Percentiles rank a stretch among this genome's conserved stretches.
These are phyloP conservation scores for Pinus taeda DNA, from an alignment of 75 land plant genomes.

Conservation along the genomic window DNA sequence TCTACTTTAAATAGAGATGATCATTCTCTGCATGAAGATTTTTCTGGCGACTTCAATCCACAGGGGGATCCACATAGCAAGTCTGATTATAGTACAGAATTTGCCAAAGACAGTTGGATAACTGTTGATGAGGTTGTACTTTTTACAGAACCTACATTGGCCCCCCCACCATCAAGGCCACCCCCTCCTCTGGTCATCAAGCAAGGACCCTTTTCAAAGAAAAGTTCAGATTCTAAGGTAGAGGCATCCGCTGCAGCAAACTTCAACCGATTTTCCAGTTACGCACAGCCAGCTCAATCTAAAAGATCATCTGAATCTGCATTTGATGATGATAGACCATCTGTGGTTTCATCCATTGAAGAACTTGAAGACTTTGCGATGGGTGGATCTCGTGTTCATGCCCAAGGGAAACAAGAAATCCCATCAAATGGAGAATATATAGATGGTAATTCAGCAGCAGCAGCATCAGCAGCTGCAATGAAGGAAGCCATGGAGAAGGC, in stretches of 20 bases:
- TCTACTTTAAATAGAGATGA: constrained; percentile 12
- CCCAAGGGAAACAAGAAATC: constrained; percentile 26
- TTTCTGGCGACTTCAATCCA: constrained; percentile 13
- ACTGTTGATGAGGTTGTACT: constrained; percentile 85
- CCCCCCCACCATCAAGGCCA: constrained; percentile 95
- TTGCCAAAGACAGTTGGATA: constrained; percentile 70
- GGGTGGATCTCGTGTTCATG: constrained; percentile 33
- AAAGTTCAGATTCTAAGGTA: constrained; percentile 12
- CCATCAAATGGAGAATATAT: constrained; percentile 33
- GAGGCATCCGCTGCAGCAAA: constrained; percentile 17
- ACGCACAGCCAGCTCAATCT: constrained; percentile 14
- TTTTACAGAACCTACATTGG: constrained; percentile 74
- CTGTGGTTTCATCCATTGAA: constrained; percentile 40
- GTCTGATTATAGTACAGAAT: constrained; percentile 23
- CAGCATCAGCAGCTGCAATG: constrained; percentile 78
- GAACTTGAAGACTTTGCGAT: constrained; percentile 74
- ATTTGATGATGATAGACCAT: constrained; percentile 15
- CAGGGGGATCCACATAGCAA: constrained; percentile 20
- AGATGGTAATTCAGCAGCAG: constrained; percentile 39
- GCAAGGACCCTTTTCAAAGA: constrained; percentile 25
- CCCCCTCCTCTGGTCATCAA: constrained; percentile 58
- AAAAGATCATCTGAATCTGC: constrained; percentile 17
- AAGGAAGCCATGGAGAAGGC: constrained; percentile 84
- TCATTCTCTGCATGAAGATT: constrained; percentile 16
- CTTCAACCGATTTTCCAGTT: constrained; percentile 25